Conservation (phyloP, 345 rosid species). For the Psidium friedrichsthalianum region DNA sequence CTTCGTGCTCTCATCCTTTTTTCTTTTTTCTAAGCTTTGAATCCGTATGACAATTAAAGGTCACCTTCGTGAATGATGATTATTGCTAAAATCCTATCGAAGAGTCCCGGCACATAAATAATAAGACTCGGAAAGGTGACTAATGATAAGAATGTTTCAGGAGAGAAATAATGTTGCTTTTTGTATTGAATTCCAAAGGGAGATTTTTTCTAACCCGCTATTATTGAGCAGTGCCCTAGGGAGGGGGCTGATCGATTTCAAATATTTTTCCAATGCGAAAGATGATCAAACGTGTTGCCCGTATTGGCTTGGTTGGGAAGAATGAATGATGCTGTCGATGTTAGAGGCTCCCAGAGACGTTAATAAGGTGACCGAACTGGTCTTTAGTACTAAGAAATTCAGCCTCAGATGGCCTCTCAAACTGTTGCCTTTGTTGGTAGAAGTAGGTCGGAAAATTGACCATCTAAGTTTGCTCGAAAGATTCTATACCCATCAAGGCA, state of each 20-base stretch:
- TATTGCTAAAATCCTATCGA: background rate
- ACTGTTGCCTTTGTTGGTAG: slow-evolving; percentile 33
- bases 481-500: slow-evolving; percentile 25
- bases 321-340: background rate
- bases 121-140: background rate
- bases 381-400: slow-evolving; percentile 19
- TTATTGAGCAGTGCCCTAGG: slow-evolving; percentile 11
- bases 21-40: background rate
- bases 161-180: background rate
- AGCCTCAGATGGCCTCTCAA: slow-evolving; percentile 17
- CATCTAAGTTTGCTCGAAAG: slow-evolving; percentile 31
- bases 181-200: background rate
- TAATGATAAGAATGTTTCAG: background rate
- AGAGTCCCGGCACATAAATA: background rate
- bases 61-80: too few relatives aligned
- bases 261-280: slow-evolving; percentile 10
- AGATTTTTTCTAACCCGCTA: background rate
- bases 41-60: background rate
- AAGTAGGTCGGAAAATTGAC: slow-evolving; percentile 37
- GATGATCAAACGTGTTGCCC: slow-evolving; percentile 9
- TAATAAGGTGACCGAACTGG: too few relatives aligned
- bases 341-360: background rate
- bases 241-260: slow-evolving; percentile 2
- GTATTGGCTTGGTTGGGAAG: slow-evolving; percentile 1
- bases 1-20: background rate